Conservation (phyloP, 352 stramenopile species). For the Phytopythium oedochilum region DNA sequence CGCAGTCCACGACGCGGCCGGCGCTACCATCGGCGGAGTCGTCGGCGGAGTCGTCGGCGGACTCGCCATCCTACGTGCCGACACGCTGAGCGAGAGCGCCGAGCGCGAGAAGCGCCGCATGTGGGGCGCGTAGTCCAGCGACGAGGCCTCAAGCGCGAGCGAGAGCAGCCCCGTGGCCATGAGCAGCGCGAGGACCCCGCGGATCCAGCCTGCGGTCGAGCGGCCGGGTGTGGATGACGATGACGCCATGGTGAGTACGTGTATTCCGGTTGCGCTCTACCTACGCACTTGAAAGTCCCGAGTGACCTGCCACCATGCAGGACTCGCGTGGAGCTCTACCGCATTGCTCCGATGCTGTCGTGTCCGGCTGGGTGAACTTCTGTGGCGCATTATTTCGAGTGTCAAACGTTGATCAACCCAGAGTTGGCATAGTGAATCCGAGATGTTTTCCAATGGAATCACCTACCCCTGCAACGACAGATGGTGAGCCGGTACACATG, state of each 20-base stretch:
- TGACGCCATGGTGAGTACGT: not conserved
- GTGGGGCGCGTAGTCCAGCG: conserved; percentile 24
- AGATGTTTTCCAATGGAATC: no score
- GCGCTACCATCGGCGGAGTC: no score
- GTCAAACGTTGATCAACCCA: no score
- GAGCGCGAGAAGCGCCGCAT: conserved; percentile 15
- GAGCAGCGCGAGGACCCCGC: conserved; percentile 20
- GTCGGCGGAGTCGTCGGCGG: not conserved
- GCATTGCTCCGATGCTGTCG: no score
- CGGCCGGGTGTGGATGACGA: not conserved
- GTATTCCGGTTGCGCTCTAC: no score
- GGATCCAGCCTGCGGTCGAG: conserved; percentile 18
- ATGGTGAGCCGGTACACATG: no score
- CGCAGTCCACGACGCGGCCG: not conserved
- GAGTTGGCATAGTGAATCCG: no score
- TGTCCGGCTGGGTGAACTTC: no score
- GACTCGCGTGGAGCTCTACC: no score
- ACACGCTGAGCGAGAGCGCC: conserved; percentile 3
- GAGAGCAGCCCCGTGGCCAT: conserved; percentile 22
- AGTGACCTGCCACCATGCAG: no score
- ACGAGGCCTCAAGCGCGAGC: conserved; percentile 21
- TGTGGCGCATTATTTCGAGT: no score
- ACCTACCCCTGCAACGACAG: no score
- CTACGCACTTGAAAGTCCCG: not conserved
- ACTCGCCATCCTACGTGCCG: not conserved